phyloP scores from a whole-genome alignment of 176 grass and related monocot species.

The Phoenix dactylifera region DNA sequence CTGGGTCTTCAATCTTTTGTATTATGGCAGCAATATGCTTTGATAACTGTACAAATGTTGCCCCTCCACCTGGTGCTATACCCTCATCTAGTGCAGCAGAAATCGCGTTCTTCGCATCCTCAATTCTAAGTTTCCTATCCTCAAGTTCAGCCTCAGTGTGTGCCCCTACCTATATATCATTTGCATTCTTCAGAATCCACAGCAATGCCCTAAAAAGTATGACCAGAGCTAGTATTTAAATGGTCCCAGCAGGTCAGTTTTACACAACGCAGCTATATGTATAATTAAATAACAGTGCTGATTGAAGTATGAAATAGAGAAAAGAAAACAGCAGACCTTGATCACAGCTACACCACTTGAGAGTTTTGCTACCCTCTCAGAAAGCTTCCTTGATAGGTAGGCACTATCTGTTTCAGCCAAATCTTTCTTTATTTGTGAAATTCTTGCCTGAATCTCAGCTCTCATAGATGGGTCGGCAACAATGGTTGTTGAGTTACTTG shows the following conservation, averaged over 20 bases:
- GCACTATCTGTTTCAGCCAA: slow-evolving; percentile 45
- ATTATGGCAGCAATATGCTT: slow-evolving; percentile 62
- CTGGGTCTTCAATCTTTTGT: slow-evolving; percentile 51
- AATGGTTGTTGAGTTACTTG: slow-evolving; percentile 76
- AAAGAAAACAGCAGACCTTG: slow-evolving; percentile 40
- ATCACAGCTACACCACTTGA: slow-evolving; percentile 74
- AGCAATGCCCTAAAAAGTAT: slow-evolving; percentile 11
- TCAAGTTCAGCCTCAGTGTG: slow-evolving; percentile 87
- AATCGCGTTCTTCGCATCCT: slow-evolving; percentile 96
- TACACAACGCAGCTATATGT: too few species aligned
- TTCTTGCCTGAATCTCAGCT: slow-evolving; percentile 88
- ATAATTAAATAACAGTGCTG: neutral
- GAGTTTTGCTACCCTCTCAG: slow-evolving; percentile 84
- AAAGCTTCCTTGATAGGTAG: slow-evolving; percentile 53
- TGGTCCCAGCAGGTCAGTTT: neutral
- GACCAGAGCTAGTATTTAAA: neutral
- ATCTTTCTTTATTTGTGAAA: slow-evolving; percentile 92
- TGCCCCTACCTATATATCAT: slow-evolving; percentile 75
- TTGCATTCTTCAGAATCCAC: slow-evolving; percentile 17
- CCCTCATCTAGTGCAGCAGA: slow-evolving; percentile 92
- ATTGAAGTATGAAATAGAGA: neutral
- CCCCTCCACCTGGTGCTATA: slow-evolving; percentile 77
- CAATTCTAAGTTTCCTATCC: slow-evolving; percentile 83
- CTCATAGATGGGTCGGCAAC: slow-evolving; percentile 74
- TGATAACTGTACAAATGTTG: slow-evolving; percentile 63